A percentile compares a stretch with the other conserved stretches of the same genome.
Evolutionary conservation across 164 flowering plant species (phyloP).

Genomic region (Paratinospora sagittata): DNA sequence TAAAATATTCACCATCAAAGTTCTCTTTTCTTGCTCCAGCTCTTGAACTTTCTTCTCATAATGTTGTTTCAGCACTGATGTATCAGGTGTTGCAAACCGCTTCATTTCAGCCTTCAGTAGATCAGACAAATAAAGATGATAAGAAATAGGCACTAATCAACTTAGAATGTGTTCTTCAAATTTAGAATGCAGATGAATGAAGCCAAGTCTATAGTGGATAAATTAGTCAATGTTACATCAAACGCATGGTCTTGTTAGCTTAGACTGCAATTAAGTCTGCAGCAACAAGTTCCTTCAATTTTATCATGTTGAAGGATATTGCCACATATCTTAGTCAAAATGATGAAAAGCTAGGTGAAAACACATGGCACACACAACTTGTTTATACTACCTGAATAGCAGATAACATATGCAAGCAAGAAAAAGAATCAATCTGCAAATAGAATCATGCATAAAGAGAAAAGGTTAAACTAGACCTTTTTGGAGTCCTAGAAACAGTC

Average conservation of each 20-base stretch:
- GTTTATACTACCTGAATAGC: neutral
- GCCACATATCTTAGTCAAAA: too few species aligned
- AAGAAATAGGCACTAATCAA: neutral
- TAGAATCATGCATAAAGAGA: neutral
- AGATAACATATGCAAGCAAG: neutral
- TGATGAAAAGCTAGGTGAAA: neutral
- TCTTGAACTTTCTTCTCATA: conserved; percentile 93
- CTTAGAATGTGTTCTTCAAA: too few species aligned
- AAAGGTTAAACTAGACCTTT: too few species aligned
- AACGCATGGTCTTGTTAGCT: too few species aligned
- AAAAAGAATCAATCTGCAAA: neutral
- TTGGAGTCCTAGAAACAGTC: neutral
- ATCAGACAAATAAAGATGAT: conserved; percentile 9
- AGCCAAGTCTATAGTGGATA: neutral
- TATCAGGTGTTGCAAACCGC: conserved; percentile 51
- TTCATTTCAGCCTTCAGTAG: conserved; percentile 91
- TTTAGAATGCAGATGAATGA: neutral
- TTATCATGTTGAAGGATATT: too few species aligned
- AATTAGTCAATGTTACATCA: too few species aligned
- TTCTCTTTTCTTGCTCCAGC: conserved; percentile 74
- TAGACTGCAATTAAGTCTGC: too few species aligned
- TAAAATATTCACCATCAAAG: conserved; percentile 48
- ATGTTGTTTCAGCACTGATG: conserved; percentile 81
- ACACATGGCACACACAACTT: neutral
- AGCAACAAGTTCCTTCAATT: too few species aligned